These are phyloP conservation scores for Zasmidium cellare DNA, from an alignment of 2,329 filamentous ascomycete genomes.

Conservation along the genomic window DNA sequence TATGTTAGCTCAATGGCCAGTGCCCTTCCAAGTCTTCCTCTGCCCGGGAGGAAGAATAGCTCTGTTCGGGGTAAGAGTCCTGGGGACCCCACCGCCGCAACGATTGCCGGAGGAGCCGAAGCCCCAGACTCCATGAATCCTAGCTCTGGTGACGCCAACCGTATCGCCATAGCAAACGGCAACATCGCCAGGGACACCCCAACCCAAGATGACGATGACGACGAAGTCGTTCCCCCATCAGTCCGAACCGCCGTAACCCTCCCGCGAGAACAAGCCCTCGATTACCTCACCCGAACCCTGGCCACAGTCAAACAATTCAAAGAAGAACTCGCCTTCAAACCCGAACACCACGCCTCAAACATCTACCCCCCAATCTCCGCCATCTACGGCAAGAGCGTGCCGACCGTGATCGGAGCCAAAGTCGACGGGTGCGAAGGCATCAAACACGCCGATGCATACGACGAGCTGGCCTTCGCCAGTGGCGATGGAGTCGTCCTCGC, in stretches of 20 bases:
- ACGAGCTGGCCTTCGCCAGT: constrained; percentile 80
- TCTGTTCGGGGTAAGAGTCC: constrained; percentile 16
- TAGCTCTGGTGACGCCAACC: not conserved
- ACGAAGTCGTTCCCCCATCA: constrained; percentile 18
- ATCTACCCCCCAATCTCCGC: constrained; percentile 78
- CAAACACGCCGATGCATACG: constrained; percentile 73
- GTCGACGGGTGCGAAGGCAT: constrained; percentile 75
- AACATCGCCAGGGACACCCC: constrained; percentile 29
- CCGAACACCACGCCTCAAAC: constrained; percentile 63
- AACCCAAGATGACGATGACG: constrained; percentile 7
- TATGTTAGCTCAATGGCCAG: constrained; percentile 51
- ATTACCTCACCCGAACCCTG: constrained; percentile 76
- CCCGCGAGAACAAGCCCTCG: constrained; percentile 54
- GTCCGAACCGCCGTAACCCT: constrained; percentile 51
- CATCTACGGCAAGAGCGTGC: constrained; percentile 82
- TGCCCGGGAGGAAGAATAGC: constrained; percentile 29
- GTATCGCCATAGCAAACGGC: constrained; percentile 42
- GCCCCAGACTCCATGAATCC: constrained; percentile 33
- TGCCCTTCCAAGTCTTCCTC: constrained; percentile 38
- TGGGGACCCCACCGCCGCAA: constrained; percentile 15
- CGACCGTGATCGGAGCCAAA: constrained; percentile 79
- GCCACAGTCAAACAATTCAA: constrained; percentile 73
- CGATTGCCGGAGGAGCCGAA: constrained; percentile 25
- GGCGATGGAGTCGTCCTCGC: constrained; percentile 90
- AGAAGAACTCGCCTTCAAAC: constrained; percentile 64